These are phyloP conservation scores for Fusarium chuoi DNA, from an alignment of 2,329 filamentous ascomycete species.

Conservation along the genomic window DNA sequence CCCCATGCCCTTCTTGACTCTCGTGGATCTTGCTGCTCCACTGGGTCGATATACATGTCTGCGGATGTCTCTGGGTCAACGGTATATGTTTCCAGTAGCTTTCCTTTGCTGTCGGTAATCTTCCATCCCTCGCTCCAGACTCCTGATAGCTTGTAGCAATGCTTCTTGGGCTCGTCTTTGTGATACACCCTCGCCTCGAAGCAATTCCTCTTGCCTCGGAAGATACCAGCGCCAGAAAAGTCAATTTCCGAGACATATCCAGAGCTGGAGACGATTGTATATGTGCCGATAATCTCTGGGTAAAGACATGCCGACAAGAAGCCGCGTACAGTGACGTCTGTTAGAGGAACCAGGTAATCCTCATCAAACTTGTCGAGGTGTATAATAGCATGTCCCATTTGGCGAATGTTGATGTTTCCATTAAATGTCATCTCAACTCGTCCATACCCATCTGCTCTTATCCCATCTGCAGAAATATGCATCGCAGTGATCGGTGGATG, in stretches of 20 bases:
- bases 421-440: slow-evolving; percentile 63
- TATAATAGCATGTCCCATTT: slow-evolving; percentile 62
- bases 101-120: slow-evolving; percentile 46
- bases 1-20: slow-evolving; percentile 85
- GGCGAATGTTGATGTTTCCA: slow-evolving; percentile 60
- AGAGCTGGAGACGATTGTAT: slow-evolving; percentile 57
- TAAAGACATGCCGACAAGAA: slow-evolving; percentile 60
- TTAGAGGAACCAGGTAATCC: slow-evolving; percentile 60
- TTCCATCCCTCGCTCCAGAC: slow-evolving; percentile 40
- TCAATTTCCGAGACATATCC: slow-evolving; percentile 59
- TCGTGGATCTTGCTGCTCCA: slow-evolving; percentile 79
- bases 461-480: slow-evolving; percentile 56
- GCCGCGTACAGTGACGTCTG: slow-evolving; percentile 59
- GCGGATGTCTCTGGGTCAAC: slow-evolving; percentile 48
- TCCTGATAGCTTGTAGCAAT: slow-evolving; percentile 24
- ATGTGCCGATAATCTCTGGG: slow-evolving; percentile 59
- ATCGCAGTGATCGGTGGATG: slow-evolving; percentile 65
- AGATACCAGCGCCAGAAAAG: slow-evolving; percentile 58
- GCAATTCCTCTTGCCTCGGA: slow-evolving; percentile 52
- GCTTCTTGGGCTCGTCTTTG: slow-evolving; percentile 45
- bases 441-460: slow-evolving; percentile 62
- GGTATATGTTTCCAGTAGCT: slow-evolving; percentile 50
- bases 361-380: slow-evolving; percentile 61
- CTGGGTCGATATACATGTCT: slow-evolving; percentile 16
- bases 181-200: slow-evolving; percentile 58